These are phyloP conservation scores for Dactylellina cionopaga DNA, from an alignment of 2,329 filamentous ascomycete genomes.

Conservation along the genomic window DNA sequence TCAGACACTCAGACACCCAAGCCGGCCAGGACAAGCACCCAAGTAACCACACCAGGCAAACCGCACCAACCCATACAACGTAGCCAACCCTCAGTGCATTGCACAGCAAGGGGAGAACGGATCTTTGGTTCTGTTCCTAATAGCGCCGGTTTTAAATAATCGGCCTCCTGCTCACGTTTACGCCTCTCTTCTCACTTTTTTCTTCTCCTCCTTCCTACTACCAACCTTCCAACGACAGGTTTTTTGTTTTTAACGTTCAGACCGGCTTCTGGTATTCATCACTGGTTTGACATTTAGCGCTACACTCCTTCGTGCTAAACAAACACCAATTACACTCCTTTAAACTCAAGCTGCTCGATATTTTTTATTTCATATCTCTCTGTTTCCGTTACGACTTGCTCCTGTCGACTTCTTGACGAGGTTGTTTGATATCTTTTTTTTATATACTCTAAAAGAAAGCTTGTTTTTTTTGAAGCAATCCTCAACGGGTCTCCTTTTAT, in stretches of 20 bases:
- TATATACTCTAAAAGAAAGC: constrained; percentile 19
- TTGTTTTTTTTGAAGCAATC: too few species aligned
- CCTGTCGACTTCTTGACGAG: constrained; percentile 45
- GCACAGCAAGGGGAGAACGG: constrained; percentile 22
- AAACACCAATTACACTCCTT: constrained; percentile 53
- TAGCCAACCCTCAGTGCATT: constrained; percentile 1
- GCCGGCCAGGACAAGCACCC: too few species aligned
- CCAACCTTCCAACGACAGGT: constrained; percentile 48
- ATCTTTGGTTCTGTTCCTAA: constrained; percentile 21
- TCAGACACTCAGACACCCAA: constrained; percentile 1
- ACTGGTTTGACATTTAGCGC: constrained; percentile 52
- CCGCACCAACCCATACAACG: constrained; percentile 13
- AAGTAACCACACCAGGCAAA: too few species aligned
- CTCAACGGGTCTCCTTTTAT: too few species aligned
- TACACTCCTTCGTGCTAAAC: constrained; percentile 49
- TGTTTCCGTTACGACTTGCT: constrained; percentile 35
- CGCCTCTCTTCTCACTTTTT: constrained; percentile 27
- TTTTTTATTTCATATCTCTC: constrained; percentile 17
- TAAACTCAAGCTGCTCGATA: constrained; percentile 37
- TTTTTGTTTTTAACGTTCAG: constrained; percentile 47
- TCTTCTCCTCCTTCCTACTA: constrained; percentile 21
- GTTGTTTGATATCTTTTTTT: constrained; percentile 32
- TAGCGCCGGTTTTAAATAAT: constrained; percentile 53
- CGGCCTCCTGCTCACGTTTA: constrained; percentile 33
- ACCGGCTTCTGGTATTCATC: constrained; percentile 51